Conservation (phyloP, 2,329 filamentous ascomycete species). For the Scedosporium apiospermum region DNA sequence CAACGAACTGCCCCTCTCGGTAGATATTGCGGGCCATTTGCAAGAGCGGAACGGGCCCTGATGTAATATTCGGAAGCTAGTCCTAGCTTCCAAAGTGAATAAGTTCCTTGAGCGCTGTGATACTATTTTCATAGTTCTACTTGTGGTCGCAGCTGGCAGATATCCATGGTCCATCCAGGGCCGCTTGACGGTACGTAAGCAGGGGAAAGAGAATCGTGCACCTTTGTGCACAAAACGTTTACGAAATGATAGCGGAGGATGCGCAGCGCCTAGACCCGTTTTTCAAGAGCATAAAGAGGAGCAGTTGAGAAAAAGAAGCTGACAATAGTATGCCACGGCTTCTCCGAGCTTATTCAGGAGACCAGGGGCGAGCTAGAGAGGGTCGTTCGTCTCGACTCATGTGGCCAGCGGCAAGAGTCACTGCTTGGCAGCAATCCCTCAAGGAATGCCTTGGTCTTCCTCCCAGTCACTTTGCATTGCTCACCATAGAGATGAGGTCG, state of each 20-base stretch:
- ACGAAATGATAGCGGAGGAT: neutral
- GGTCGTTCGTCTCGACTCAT: neutral
- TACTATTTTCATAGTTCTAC: too few species aligned
- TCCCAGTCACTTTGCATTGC: neutral
- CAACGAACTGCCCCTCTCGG: neutral
- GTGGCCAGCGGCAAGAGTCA: neutral
- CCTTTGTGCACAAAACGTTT: neutral
- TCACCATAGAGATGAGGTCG: neutral
- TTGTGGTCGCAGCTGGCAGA: too few species aligned
- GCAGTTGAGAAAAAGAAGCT: neutral
- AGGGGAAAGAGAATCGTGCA: too few species aligned
- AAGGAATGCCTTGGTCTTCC: neutral
- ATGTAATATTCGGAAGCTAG: too few species aligned
- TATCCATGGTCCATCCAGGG: too few species aligned
- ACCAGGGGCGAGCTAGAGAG: neutral
- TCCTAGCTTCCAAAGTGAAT: too few species aligned
- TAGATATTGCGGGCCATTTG: too few species aligned
- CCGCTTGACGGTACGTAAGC: too few species aligned
- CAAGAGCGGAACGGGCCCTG: too few species aligned
- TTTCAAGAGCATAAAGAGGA: neutral
- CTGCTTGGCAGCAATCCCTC: neutral
- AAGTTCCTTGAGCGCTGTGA: too few species aligned
- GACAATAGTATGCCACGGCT: neutral
- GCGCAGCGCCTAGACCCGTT: neutral
- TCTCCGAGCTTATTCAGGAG: neutral